A percentile compares a stretch with the other conserved stretches of the same genome.
Conservation (phyloP, 805 yeast genomes). For the Wickerhamiella hasegawae region DNA sequence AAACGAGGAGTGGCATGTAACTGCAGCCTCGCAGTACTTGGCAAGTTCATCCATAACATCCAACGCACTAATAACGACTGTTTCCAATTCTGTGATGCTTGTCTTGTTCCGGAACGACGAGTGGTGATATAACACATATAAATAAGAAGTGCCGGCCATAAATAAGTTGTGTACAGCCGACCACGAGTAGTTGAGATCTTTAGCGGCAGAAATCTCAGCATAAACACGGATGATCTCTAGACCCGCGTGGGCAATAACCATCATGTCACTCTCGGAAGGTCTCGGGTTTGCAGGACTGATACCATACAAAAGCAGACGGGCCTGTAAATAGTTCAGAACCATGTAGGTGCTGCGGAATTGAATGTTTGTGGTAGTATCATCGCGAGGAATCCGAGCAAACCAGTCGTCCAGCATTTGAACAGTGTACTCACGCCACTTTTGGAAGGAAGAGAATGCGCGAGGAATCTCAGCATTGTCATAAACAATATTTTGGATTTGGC, state of each 20-base stretch:
- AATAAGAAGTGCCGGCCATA: slow-evolving; percentile 75
- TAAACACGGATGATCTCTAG: slow-evolving; percentile 51
- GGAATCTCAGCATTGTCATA: slow-evolving; percentile 65
- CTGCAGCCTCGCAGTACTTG: slow-evolving; percentile 9
- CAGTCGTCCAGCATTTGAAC: slow-evolving; percentile 41
- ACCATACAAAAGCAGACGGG: slow-evolving; percentile 58
- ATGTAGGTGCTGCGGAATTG: slow-evolving; percentile 58
- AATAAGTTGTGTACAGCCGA: slow-evolving; percentile 79
- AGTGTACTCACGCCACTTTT: slow-evolving; percentile 49
- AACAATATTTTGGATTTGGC: slow-evolving; percentile 54
- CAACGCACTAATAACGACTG: slow-evolving; percentile 6
- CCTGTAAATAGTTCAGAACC: slow-evolving; percentile 60
- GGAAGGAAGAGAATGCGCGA: slow-evolving; percentile 34
- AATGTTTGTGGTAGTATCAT: slow-evolving; percentile 47
- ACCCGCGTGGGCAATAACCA: slow-evolving; percentile 45
- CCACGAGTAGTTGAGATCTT: slow-evolving; percentile 74
- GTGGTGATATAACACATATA: slow-evolving; percentile 62
- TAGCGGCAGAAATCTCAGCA: slow-evolving; percentile 36
- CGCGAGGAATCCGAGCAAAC: slow-evolving; percentile 41
- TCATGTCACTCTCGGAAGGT: slow-evolving; percentile 36
- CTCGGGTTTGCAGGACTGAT: slow-evolving; percentile 53
- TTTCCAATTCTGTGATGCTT: slow-evolving; percentile 18
- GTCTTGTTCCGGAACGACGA: slow-evolving; percentile 33
- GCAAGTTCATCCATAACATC: slow-evolving; percentile 7
- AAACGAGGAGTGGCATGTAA: slow-evolving; percentile 7